phyloP scores from a whole-genome alignment of 169 alveolate species.

The Cyclospora cayetanensis region DNA sequence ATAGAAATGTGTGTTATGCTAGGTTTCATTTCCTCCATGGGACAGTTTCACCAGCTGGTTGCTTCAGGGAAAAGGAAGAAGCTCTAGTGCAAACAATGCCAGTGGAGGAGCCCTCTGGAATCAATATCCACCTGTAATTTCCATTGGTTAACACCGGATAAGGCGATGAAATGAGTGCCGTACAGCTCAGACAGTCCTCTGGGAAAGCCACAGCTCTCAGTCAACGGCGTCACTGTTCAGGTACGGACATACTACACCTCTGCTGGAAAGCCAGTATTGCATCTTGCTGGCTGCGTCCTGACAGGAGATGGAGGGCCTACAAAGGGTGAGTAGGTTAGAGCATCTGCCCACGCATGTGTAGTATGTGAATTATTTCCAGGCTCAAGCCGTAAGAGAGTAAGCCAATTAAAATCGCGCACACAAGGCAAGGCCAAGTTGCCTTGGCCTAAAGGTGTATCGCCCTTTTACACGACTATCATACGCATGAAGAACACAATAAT shows the following conservation, averaged over 20 bases:
- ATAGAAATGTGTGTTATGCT: slow-evolving; percentile 26
- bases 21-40: background rate
- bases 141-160: background rate
- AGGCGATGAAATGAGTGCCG: background rate
- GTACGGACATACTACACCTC: background rate
- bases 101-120: slow-evolving; percentile 57
- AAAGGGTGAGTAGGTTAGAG: background rate
- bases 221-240: slow-evolving; percentile 59
- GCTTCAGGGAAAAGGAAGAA: slow-evolving; percentile 15
- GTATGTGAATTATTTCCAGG: background rate
- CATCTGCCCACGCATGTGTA: background rate
- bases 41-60: background rate
- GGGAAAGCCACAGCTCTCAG: slow-evolving; percentile 52
- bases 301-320: slow-evolving; percentile 67
- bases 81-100: slow-evolving; percentile 32
- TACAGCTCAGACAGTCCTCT: slow-evolving; percentile 59
- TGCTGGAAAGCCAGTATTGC: background rate
- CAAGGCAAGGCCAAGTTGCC: background rate
- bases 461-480: background rate
- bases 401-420: background rate
- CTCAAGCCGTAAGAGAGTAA: slow-evolving; percentile 51
- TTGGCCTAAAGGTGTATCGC: background rate
- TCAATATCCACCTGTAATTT: slow-evolving; percentile 55
- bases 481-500: background rate
- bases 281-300: background rate